These are phyloP conservation scores for Helminthosporium solani DNA, from an alignment of 2,329 filamentous ascomycete species.

Conservation along the genomic window DNA sequence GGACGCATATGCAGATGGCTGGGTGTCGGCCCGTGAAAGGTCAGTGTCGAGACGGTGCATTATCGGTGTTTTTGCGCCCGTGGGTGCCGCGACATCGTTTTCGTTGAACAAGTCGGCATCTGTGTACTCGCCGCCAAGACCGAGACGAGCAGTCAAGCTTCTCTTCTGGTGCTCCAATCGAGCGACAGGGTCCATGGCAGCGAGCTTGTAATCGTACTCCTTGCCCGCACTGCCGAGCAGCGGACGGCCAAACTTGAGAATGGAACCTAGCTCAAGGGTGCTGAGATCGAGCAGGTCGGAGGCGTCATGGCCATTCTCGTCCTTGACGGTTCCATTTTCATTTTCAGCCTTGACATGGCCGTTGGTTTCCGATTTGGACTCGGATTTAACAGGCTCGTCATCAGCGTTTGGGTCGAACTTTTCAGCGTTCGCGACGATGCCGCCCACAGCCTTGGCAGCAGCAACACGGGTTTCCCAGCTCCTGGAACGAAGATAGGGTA, in stretches of 20 bases:
- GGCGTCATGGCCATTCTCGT: constrained; percentile 52
- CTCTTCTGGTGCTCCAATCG: constrained; percentile 87
- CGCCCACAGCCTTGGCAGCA: constrained; percentile 88
- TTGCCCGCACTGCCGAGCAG: constrained; percentile 78
- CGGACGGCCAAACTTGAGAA: constrained; percentile 81
- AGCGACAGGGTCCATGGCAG: constrained; percentile 75
- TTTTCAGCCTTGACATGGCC: constrained; percentile 61
- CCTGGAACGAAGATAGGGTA: constrained; percentile 93
- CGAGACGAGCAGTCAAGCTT: constrained; percentile 76
- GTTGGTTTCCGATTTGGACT: constrained; percentile 45
- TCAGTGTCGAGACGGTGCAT: constrained; percentile 55
- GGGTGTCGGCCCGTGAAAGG: constrained; percentile 47
- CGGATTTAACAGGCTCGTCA: constrained; percentile 63
- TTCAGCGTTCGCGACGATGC: constrained; percentile 87
- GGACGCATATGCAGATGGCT: constrained; percentile 48
- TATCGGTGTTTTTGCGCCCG: constrained; percentile 36
- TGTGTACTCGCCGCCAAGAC: constrained; percentile 78
- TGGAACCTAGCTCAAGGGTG: constrained; percentile 72
- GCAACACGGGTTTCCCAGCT: constrained; percentile 97
- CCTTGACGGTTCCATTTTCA: constrained; percentile 45
- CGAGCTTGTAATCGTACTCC: constrained; percentile 80
- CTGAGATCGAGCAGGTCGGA: constrained; percentile 68
- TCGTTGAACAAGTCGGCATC: constrained; percentile 79
- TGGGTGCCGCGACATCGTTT: constrained; percentile 56
- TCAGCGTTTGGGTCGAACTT: constrained; percentile 83